These are phyloP conservation scores for Artemisia annua DNA, from an alignment of 129 eudicot species.

Conservation along the genomic window DNA sequence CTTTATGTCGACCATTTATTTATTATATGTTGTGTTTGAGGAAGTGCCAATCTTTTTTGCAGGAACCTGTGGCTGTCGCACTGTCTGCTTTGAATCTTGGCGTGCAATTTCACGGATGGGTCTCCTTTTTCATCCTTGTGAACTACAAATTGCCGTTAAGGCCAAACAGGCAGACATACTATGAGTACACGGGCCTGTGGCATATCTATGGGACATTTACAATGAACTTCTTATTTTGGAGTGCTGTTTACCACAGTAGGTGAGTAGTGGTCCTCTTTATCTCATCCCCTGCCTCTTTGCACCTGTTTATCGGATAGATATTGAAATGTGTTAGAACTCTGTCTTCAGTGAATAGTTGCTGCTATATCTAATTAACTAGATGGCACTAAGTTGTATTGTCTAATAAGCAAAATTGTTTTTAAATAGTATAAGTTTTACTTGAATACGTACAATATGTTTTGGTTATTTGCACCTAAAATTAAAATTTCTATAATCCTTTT, in stretches of 20 bases:
- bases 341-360: too few species aligned
- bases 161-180: conserved; percentile 65
- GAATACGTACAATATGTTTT: too few species aligned
- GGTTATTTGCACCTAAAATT: background rate
- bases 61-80: conserved; percentile 98
- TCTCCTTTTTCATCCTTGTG: conserved; percentile 89
- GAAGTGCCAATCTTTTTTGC: conserved; percentile 19
- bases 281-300: background rate
- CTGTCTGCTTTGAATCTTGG: conserved; percentile 89
- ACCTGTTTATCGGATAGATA: background rate
- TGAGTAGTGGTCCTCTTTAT: conserved; percentile 34
- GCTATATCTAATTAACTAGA: too few species aligned
- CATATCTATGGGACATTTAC: conserved; percentile 81
- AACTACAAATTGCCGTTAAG: conserved; percentile 78
- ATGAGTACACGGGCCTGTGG: conserved; percentile 87
- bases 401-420: too few species aligned
- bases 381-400: too few species aligned
- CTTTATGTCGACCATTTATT: conserved; percentile 12
- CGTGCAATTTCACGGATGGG: conserved; percentile 96
- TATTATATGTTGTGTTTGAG: conserved; percentile 12
- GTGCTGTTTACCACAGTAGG: conserved; percentile 93
- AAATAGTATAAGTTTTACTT: too few species aligned
- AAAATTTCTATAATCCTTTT: background rate
- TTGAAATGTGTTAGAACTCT: conserved; percentile 6
- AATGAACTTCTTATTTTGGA: conserved; percentile 91